phyloP scores from a whole-genome alignment of 352 stramenopile genomes.

The Pythium rhizo-oryzae region DNA sequence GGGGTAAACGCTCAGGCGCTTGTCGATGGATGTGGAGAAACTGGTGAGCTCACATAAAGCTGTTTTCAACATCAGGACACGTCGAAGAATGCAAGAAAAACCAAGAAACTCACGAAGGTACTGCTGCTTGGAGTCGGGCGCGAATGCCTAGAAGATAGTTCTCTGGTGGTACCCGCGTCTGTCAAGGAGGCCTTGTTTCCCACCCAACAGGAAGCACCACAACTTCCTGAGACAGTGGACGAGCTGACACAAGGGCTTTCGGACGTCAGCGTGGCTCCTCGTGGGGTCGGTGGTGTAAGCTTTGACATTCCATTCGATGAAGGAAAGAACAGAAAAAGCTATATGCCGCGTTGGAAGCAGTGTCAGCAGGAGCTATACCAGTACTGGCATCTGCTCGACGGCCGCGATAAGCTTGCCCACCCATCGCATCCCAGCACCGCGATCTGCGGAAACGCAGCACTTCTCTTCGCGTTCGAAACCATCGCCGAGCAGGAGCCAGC shows the following conservation, averaged over 20 bases:
- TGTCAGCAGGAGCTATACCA: slow-evolving; percentile 29
- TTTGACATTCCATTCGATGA: slow-evolving; percentile 21
- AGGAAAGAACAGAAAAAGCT: background rate
- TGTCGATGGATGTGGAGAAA: background rate
- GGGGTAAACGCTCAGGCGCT: slow-evolving; percentile 6
- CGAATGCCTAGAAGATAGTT: slow-evolving; percentile 11
- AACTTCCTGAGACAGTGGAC: background rate
- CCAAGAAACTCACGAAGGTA: slow-evolving; percentile 25
- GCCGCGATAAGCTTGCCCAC: slow-evolving; percentile 48
- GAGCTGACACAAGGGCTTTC: background rate
- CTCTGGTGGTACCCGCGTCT: background rate
- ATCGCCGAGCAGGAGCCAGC: slow-evolving; percentile 13
- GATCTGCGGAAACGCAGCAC: slow-evolving; percentile 65
- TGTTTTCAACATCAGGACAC: slow-evolving; percentile 12
- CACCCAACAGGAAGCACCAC: background rate
- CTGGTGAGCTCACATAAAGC: too few species aligned
- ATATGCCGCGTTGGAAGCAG: slow-evolving; percentile 10
- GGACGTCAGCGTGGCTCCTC: background rate
- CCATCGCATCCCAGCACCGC: slow-evolving; percentile 56
- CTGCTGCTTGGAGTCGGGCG: slow-evolving; percentile 12
- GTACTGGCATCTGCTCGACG: slow-evolving; percentile 56
- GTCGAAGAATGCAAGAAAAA: slow-evolving; percentile 22
- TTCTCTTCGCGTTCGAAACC: slow-evolving; percentile 39
- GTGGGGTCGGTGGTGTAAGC: background rate
- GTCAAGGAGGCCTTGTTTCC: slow-evolving; percentile 10